Percentiles rank a stretch among this genome's conserved stretches.
phyloP scores from a whole-genome alignment of 73 alveolate species.

The Uronychia setigera region DNA sequence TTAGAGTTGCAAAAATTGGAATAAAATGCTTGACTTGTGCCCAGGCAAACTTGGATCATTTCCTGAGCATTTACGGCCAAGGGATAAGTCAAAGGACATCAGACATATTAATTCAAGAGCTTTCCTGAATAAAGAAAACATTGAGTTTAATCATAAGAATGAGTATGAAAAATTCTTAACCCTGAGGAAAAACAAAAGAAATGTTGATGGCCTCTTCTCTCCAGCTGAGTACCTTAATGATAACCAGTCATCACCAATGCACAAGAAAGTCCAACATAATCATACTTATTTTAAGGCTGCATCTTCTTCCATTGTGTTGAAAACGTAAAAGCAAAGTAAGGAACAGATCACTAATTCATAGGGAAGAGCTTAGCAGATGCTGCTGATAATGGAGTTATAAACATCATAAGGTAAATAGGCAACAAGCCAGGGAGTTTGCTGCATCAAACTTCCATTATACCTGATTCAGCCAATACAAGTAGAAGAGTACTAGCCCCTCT shows the following conservation, averaged over 20 bases:
- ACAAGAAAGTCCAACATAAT: not conserved
- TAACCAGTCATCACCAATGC: not conserved
- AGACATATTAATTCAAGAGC: not conserved
- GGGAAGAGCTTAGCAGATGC: no score
- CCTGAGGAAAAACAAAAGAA: not conserved
- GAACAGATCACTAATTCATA: not conserved
- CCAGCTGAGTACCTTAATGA: not conserved
- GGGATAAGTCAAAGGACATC: not conserved
- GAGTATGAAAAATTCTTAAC: not conserved
- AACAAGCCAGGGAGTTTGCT: no score
- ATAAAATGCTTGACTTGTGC: not conserved
- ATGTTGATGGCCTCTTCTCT: not conserved
- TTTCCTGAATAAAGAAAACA: not conserved
- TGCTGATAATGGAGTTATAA: no score
- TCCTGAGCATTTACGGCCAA: not conserved
- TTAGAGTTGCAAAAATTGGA: not conserved
- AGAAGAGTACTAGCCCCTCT: no score
- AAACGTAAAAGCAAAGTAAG: not conserved
- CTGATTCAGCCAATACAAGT: no score
- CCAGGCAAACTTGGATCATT: not conserved
- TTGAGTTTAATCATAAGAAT: not conserved
- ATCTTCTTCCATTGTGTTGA: not conserved
- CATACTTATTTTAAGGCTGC: not conserved
- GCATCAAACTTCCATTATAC: no score
- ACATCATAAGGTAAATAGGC: no score